These are phyloP conservation scores for Rhizopogon roseolus DNA, from an alignment of 768 basidiomycete species.

Conservation along the genomic window DNA sequence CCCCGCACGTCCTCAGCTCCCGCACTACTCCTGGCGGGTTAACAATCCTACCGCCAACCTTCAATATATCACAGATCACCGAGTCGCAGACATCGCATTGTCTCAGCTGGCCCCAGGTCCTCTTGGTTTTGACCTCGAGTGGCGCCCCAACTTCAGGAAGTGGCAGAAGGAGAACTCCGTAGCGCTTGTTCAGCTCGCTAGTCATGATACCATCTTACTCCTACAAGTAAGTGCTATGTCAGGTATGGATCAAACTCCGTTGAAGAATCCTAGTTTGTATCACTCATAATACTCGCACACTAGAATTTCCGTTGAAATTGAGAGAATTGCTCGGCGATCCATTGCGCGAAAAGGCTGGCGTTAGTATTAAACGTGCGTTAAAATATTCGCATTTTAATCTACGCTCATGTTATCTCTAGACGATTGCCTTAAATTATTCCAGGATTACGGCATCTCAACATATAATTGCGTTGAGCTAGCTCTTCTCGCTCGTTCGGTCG, in stretches of 20 bases:
- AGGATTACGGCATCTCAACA: constrained; percentile 34
- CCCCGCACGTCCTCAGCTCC: background rate
- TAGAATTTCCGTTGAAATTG: constrained; percentile 53
- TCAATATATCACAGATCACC: constrained; percentile 30
- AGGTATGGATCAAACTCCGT: constrained; percentile 20
- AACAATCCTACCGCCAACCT: constrained; percentile 14
- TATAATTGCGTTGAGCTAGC: constrained; percentile 64
- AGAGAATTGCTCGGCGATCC: constrained; percentile 47
- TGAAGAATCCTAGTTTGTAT: background rate
- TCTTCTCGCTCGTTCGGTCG: constrained; percentile 64
- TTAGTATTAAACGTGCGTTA: constrained; percentile 62
- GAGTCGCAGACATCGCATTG: constrained; percentile 16
- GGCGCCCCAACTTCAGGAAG: constrained; percentile 59
- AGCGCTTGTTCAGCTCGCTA: constrained; percentile 71
- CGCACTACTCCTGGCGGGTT: constrained; percentile 17
- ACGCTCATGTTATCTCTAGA: constrained; percentile 33
- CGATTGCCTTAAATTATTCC: constrained; percentile 64
- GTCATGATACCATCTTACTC: constrained; percentile 48
- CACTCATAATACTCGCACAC: constrained; percentile 7
- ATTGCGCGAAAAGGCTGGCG: constrained; percentile 61
- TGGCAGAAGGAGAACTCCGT: constrained; percentile 59
- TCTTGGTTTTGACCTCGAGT: constrained; percentile 75
- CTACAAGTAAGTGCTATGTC: constrained; percentile 63
- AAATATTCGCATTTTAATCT: background rate
- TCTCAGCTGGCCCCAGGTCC: constrained; percentile 18